phyloP scores from a whole-genome alignment of 2,329 filamentous ascomycete genomes.

The Neonectria punicea region DNA sequence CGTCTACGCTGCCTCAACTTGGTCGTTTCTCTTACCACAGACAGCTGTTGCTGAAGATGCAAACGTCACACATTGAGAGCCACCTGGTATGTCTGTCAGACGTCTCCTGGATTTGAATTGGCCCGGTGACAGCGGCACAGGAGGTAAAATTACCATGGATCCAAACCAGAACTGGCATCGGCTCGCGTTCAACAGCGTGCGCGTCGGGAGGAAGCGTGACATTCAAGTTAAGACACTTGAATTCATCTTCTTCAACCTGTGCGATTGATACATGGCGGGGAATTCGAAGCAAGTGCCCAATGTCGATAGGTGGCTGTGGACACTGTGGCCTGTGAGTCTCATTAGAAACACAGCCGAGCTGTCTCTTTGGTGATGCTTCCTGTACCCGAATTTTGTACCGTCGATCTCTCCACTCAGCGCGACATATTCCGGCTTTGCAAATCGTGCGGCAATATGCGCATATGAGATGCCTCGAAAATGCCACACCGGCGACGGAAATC shows the following conservation, averaged over 20 bases:
- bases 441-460: too few species aligned
- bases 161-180: slow-evolving; percentile 56
- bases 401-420: not conserved
- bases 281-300: slow-evolving; percentile 55
- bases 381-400: slow-evolving; percentile 12
- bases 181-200: not conserved
- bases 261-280: slow-evolving; percentile 44
- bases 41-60: too few species aligned
- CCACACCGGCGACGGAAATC: too few species aligned
- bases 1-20: too few species aligned
- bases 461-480: too few species aligned
- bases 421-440: too few species aligned
- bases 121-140: not conserved
- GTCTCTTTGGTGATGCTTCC: not conserved
- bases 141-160: slow-evolving; percentile 50
- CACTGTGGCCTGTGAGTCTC: slow-evolving; percentile 49
- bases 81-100: too few species aligned
- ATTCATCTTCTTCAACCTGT: slow-evolving; percentile 52
- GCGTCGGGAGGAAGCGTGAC: slow-evolving; percentile 44
- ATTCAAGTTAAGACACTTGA: slow-evolving; percentile 56
- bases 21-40: too few species aligned
- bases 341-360: not conserved
- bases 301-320: slow-evolving; percentile 53
- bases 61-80: too few species aligned
- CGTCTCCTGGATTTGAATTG: too few species aligned